Percentiles rank a stretch among this genome's conserved stretches.
These are phyloP conservation scores for Wakefieldia striispora DNA, from an alignment of 768 basidiomycete species.

Conservation along the genomic window DNA sequence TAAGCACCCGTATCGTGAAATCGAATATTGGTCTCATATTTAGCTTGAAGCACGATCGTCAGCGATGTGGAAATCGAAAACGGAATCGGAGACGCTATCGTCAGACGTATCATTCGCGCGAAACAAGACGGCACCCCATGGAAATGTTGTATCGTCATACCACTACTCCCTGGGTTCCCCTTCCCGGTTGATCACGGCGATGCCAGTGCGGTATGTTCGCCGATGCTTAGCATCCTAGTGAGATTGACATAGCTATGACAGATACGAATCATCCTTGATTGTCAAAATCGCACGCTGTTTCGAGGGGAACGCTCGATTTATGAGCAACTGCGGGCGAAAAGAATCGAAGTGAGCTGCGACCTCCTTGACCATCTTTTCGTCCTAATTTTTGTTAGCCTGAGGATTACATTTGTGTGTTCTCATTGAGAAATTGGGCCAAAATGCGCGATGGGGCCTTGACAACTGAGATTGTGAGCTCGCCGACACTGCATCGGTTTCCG, in stretches of 20 bases:
- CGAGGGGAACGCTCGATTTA: slow-evolving; percentile 94
- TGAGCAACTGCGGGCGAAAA: slow-evolving; percentile 76
- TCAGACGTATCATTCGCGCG: slow-evolving; percentile 86
- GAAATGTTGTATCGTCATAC: slow-evolving; percentile 92
- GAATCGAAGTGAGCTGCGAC: slow-evolving; percentile 65
- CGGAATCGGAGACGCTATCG: slow-evolving; percentile 90
- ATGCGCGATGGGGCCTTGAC: slow-evolving; percentile 79
- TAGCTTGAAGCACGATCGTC: slow-evolving; percentile 64
- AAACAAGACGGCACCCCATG: slow-evolving; percentile 77
- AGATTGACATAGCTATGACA: slow-evolving; percentile 27
- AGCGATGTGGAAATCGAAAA: slow-evolving; percentile 89
- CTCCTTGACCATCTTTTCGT: background rate
- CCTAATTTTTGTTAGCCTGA: slow-evolving; percentile 60
- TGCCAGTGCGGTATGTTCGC: slow-evolving; percentile 74
- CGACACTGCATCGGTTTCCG: background rate
- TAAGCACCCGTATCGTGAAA: slow-evolving; percentile 36
- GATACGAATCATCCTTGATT: slow-evolving; percentile 94
- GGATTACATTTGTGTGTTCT: slow-evolving; percentile 89
- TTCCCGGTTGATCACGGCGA: slow-evolving; percentile 92
- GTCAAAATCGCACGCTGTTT: slow-evolving; percentile 86
- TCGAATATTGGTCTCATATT: background rate
- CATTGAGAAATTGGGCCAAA: slow-evolving; percentile 91
- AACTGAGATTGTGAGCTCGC: slow-evolving; percentile 73
- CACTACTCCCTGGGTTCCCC: slow-evolving; percentile 89
- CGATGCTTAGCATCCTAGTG: background rate